These are phyloP conservation scores for Phaeosphaeria sp. DNA, from an alignment of 2,329 filamentous ascomycete genomes.

Conservation along the genomic window DNA sequence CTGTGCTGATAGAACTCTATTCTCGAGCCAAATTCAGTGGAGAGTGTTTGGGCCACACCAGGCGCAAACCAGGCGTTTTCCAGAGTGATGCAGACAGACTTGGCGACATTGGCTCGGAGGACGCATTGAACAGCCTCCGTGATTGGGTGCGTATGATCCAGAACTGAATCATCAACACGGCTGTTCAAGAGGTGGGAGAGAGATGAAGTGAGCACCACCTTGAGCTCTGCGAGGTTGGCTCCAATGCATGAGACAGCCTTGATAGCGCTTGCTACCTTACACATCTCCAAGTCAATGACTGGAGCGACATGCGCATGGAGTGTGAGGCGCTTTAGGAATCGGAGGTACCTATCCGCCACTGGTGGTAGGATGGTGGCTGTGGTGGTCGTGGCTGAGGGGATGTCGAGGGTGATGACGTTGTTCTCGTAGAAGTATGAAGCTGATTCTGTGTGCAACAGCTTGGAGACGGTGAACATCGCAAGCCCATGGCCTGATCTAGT, in stretches of 20 bases:
- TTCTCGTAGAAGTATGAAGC: conserved; percentile 31
- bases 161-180: conserved; percentile 23
- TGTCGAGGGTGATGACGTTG: conserved; percentile 12
- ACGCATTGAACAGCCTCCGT: conserved; percentile 14
- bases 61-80: conserved; percentile 19
- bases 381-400: not conserved
- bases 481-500: conserved; percentile 2
- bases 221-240: conserved; percentile 17
- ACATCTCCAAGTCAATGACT: conserved; percentile 3
- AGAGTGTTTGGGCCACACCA: conserved; percentile 13
- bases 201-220: conserved; percentile 13
- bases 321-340: conserved; percentile 18
- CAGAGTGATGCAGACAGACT: conserved; percentile 12
- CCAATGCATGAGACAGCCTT: conserved; percentile 13
- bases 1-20: conserved; percentile 9
- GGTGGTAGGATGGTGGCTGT: conserved; percentile 21
- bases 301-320: conserved; percentile 10
- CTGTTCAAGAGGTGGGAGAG: conserved; percentile 19
- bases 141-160: conserved; percentile 21
- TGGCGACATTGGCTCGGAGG: conserved; percentile 12
- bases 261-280: conserved; percentile 15
- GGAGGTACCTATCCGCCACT: conserved; percentile 25
- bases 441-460: conserved; percentile 22
- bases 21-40: conserved; percentile 4
- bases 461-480: conserved; percentile 21